A percentile compares a stretch with the other conserved stretches of the same genome.
These are phyloP conservation scores for Monosporascus sp. DNA, from an alignment of 2,329 filamentous ascomycete genomes.

Conservation along the genomic window DNA sequence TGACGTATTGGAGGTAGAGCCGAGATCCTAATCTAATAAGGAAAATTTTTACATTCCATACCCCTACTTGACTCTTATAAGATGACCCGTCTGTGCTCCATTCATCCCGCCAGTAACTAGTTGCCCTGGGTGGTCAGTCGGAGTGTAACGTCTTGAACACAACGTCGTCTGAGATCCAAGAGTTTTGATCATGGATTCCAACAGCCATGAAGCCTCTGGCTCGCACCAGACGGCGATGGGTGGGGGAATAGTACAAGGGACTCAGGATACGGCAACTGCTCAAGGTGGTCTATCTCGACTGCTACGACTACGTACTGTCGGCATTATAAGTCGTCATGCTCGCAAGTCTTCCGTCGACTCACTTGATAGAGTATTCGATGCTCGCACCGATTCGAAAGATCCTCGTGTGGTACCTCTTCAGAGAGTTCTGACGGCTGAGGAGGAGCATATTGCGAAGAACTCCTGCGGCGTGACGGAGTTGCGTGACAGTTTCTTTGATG, in stretches of 20 bases:
- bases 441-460: conserved; percentile 27
- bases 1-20: too few species aligned
- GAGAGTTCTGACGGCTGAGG: conserved; percentile 15
- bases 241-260: conserved; percentile 1
- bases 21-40: too few species aligned
- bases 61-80: background rate
- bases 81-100: background rate
- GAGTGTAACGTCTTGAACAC: background rate
- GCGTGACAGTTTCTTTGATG: conserved; percentile 44
- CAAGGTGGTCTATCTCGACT: conserved; percentile 13
- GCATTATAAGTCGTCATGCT: conserved; percentile 6
- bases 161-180: background rate
- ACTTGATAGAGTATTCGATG: conserved; percentile 24
- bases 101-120: background rate
- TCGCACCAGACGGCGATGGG: background rate
- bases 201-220: background rate
- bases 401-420: conserved; percentile 6
- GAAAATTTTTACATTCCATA: background rate
- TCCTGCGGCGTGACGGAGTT: conserved; percentile 39
- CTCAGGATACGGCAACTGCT: conserved; percentile 1
- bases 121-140: too few species aligned
- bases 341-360: conserved; percentile 20
- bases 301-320: conserved; percentile 15
- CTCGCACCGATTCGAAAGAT: conserved; percentile 13
- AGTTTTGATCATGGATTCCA: background rate